Base-by-base conservation (phyloP, 805 yeast genomes). In the Wickerhamiella galacta region DNA sequence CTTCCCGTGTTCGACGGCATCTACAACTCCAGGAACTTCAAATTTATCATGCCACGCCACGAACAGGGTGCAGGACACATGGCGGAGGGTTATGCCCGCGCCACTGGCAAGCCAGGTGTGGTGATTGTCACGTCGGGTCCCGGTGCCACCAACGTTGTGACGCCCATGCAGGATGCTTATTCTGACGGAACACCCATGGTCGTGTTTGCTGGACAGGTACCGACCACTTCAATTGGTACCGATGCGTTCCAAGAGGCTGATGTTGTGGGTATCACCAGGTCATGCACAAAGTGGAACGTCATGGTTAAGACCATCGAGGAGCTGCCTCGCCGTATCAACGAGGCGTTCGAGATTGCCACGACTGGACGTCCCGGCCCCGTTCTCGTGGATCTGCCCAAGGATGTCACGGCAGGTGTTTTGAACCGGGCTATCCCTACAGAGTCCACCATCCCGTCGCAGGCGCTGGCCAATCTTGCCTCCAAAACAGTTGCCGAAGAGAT, bases 21-120 rank as follows among this genome's bases (percentile, higher is more conserved):
- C 46, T 80, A 77, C 65, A 78, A 87, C 62, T 79, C 94, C 15
- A 73, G 75, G 36, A 71, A 78, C 50, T 87, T 90, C 66, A 72
- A 75, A 46, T 90, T 90, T 53, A 80, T 90, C 36, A 63, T 90
- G 42, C 98, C 98, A 31, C 71, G 92, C 49, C 96, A 90, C 57
- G 98, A 90, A 59, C 98, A 90, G 61, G 98, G 98, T 55, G 98
- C 96, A 12, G 98, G 98, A 33, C 98, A 90, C 60, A 90, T 90
- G 96, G 98, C 98, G 36, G 95, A 90, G 61, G 98, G 98, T 39
- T 90, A 90, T 47, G 95, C 98, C 36, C 69, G 93, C 45, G 98
- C 93, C 25, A 60, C 72, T 14, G 98, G 96, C 38, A 90, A 81
- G 58, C 92, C 95, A 10, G 98, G 98, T 61, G 93, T 90, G 43